phyloP scores from a whole-genome alignment of 345 rosid genomes.

The Carallia brachiata region DNA sequence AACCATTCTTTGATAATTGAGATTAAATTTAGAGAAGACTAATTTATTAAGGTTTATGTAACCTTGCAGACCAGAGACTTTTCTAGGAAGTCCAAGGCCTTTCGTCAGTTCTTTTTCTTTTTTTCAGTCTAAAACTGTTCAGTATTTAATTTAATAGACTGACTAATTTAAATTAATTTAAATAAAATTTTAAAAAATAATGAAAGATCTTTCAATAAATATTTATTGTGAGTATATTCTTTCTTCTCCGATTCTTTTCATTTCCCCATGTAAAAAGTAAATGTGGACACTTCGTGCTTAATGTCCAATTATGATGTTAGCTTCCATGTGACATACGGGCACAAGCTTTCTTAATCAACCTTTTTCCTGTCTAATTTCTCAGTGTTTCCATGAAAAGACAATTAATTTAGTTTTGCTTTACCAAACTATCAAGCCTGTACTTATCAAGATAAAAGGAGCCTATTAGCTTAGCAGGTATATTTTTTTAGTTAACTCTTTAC shows the following conservation, averaged over 20 bases:
- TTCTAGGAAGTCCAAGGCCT: background rate
- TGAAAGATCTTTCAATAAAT: too few species aligned
- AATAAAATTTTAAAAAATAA: too few species aligned
- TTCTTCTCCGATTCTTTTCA: slow-evolving; percentile 19
- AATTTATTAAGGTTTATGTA: too few species aligned
- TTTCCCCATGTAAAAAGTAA: slow-evolving; percentile 24
- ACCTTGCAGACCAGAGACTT: too few species aligned
- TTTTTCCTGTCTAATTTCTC: slow-evolving; percentile 32
- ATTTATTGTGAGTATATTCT: too few species aligned
- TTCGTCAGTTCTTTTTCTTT: too few species aligned
- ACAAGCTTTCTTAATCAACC: slow-evolving; percentile 29
- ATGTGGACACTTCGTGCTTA: slow-evolving; percentile 27
- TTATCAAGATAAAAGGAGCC: slow-evolving; percentile 11
- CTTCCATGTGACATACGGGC: slow-evolving; percentile 12
- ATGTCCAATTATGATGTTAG: slow-evolving; percentile 32
- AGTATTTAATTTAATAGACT: too few species aligned
- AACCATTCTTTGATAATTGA: too few species aligned
- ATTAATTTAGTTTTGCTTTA: slow-evolving; percentile 18
- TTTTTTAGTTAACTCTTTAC: too few species aligned
- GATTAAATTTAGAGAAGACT: too few species aligned
- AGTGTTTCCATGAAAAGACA: slow-evolving; percentile 23
- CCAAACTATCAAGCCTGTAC: slow-evolving; percentile 7
- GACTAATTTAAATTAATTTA: too few species aligned
- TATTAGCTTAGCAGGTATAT: background rate
- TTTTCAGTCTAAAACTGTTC: too few species aligned